A percentile compares a stretch with the other conserved stretches of the same genome.
phyloP scores from a whole-genome alignment of 805 yeast genomes.

The Metschnikowia reukaufii region DNA sequence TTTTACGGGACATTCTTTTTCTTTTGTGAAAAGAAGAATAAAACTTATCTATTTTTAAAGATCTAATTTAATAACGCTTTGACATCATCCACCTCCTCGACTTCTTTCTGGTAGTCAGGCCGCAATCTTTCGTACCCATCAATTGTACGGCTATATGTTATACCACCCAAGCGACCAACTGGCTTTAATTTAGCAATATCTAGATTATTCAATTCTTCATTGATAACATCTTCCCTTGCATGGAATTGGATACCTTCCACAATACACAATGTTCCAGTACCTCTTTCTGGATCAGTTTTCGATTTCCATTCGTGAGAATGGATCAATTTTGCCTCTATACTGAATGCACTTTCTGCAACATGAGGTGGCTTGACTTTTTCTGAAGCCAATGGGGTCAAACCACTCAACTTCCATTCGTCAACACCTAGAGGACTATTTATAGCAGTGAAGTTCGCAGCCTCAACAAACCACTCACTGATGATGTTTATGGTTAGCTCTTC shows the following conservation, averaged over 20 bases:
- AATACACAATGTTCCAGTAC: constrained; percentile 41
- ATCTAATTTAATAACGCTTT: constrained; percentile 2
- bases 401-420: constrained; percentile 57
- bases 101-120: constrained; percentile 35
- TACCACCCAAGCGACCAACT: constrained; percentile 51
- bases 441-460: constrained; percentile 57
- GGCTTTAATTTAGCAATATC: constrained; percentile 53
- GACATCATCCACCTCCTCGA: constrained; percentile 6
- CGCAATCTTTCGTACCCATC: constrained; percentile 49
- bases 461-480: constrained; percentile 62
- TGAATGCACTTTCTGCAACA: constrained; percentile 63
- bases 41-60: too few species aligned
- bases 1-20: too few species aligned
- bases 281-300: constrained; percentile 31
- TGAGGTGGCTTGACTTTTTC: constrained; percentile 50
- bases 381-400: constrained; percentile 50
- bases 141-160: constrained; percentile 44
- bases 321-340: constrained; percentile 54
- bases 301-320: constrained; percentile 47
- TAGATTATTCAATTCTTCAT: constrained; percentile 37
- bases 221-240: constrained; percentile 53
- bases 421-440: constrained; percentile 48
- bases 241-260: constrained; percentile 61
- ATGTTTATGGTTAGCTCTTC: constrained; percentile 56
- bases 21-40: too few species aligned